Conservation (phyloP, 768 basidiomycete species). For the Amanita pseudoporphyria region DNA sequence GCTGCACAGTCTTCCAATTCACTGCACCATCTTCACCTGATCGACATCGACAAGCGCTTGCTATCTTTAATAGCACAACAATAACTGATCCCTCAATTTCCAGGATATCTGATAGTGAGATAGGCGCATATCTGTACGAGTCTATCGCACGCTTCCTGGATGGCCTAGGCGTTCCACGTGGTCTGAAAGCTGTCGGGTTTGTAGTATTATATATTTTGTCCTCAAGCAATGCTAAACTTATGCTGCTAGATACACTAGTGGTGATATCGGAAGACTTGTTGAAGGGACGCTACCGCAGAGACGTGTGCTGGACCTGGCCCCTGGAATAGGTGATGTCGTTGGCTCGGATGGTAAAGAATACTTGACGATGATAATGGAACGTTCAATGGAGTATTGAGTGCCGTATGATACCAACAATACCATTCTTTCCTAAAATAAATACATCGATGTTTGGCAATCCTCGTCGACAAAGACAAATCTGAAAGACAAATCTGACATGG, state of each 20-base stretch:
- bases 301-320: slow-evolving; percentile 87
- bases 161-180: slow-evolving; percentile 75
- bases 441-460: not conserved
- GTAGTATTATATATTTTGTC: slow-evolving; percentile 6
- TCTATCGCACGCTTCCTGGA: slow-evolving; percentile 86
- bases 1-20: slow-evolving; percentile 72
- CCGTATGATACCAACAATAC: too few species aligned
- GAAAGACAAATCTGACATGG: slow-evolving; percentile 14
- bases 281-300: slow-evolving; percentile 90
- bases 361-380: slow-evolving; percentile 71
- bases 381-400: slow-evolving; percentile 61
- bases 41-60: slow-evolving; percentile 82
- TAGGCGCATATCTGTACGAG: slow-evolving; percentile 75
- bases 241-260: slow-evolving; percentile 42
- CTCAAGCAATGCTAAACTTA: not conserved
- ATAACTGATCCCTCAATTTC: slow-evolving; percentile 60
- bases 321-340: slow-evolving; percentile 75
- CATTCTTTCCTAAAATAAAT: not conserved
- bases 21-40: slow-evolving; percentile 90
- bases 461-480: not conserved
- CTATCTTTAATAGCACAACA: slow-evolving; percentile 66
- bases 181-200: slow-evolving; percentile 69
- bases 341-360: slow-evolving; percentile 81
- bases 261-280: slow-evolving; percentile 67
- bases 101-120: slow-evolving; percentile 66